Evolutionary conservation across 345 rosid species (phyloP).

Genomic region (Gossypium thurberi): DNA sequence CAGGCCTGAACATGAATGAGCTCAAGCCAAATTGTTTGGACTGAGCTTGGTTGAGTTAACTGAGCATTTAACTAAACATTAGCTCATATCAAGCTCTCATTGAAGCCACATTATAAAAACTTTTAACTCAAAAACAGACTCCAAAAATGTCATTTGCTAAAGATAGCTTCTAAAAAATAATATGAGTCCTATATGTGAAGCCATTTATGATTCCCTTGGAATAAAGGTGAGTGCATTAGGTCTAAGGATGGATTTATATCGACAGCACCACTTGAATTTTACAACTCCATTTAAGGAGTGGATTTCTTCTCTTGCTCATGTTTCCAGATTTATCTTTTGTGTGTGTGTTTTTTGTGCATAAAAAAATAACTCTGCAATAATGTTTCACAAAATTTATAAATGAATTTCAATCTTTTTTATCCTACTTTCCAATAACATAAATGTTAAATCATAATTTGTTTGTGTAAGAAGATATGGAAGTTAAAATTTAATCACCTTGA

Average conservation of each 20-base stretch:
- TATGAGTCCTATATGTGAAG: background rate
- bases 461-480: background rate
- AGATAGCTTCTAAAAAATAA: background rate
- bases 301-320: background rate
- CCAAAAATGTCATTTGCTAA: background rate
- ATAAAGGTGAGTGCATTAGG: background rate
- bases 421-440: background rate
- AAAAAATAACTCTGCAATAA: background rate
- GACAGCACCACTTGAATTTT: background rate
- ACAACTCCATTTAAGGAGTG: background rate
- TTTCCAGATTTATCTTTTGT: background rate
- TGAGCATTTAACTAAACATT: background rate
- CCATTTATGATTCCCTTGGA: constrained; percentile 1
- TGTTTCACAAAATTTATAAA: background rate
- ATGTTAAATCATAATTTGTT: background rate
- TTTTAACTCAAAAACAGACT: background rate
- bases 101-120: background rate
- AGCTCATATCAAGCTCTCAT: background rate
- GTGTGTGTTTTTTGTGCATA: background rate
- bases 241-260: background rate
- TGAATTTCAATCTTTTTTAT: background rate
- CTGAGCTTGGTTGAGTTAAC: background rate
- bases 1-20: background rate
- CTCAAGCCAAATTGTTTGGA: background rate
- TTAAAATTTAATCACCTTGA: background rate